These are phyloP conservation scores for Rhinocladiella similis DNA, from an alignment of 2,329 filamentous ascomycete genomes.

Conservation along the genomic window DNA sequence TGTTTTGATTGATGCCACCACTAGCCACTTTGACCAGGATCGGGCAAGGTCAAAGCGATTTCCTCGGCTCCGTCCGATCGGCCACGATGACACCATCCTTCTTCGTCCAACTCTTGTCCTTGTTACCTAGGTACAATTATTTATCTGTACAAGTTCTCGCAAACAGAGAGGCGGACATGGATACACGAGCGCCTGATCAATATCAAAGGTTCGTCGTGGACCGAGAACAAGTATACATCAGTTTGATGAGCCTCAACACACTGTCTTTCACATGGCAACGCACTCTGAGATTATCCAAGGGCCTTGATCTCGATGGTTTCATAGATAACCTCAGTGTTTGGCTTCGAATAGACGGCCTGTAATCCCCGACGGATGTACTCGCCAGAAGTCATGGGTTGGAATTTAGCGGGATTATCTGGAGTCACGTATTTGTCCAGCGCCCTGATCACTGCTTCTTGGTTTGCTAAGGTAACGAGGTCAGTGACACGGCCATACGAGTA, in stretches of 20 bases:
- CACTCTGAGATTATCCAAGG: not conserved
- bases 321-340: conserved; percentile 15
- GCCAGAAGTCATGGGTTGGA: conserved; percentile 17
- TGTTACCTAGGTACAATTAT: too few species aligned
- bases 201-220: too few species aligned
- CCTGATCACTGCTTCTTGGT: conserved; percentile 19
- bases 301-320: conserved; percentile 15
- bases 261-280: not conserved
- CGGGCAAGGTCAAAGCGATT: too few species aligned
- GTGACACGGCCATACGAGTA: too few species aligned
- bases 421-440: conserved; percentile 18
- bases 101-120: too few species aligned
- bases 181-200: too few species aligned
- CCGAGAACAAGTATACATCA: too few species aligned
- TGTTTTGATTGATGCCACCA: not conserved
- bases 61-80: too few species aligned
- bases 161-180: too few species aligned
- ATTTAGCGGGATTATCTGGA: conserved; percentile 15
- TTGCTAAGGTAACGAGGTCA: conserved; percentile 10
- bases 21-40: too few species aligned
- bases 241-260: not conserved
- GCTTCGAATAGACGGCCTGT: conserved; percentile 20
- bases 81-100: too few species aligned
- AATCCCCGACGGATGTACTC: conserved; percentile 20
- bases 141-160: too few species aligned